phyloP scores from a whole-genome alignment of 306 rosid species.

The Purshia tridentata region DNA sequence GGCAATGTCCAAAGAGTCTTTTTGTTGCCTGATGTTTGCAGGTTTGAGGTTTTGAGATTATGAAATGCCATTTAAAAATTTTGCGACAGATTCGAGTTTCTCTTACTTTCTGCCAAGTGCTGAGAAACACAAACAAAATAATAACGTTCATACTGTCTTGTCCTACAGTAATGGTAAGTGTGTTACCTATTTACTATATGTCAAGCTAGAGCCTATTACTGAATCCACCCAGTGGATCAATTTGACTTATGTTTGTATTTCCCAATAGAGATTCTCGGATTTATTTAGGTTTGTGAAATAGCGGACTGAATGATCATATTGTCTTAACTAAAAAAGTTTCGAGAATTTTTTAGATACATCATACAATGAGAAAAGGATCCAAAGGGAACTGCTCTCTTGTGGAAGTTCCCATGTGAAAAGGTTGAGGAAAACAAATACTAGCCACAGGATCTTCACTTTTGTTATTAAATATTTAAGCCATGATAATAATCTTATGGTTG shows the following conservation, averaged over 20 bases:
- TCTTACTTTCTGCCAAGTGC: not conserved
- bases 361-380: too few relatives aligned
- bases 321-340: too few relatives aligned
- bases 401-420: too few relatives aligned
- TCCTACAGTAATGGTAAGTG: not conserved
- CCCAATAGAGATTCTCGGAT: not conserved
- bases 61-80: not conserved
- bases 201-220: not conserved
- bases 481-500: too few relatives aligned
- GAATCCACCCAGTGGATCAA: not conserved
- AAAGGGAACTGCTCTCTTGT: too few relatives aligned
- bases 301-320: not conserved
- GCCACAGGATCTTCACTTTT: too few relatives aligned
- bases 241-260: not conserved
- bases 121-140: not conserved
- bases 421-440: too few relatives aligned
- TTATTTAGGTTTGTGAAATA: not conserved
- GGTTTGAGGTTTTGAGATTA: slow-evolving; percentile 1
- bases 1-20: not conserved
- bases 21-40: not conserved
- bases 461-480: too few relatives aligned
- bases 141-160: not conserved
- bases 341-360: too few relatives aligned
- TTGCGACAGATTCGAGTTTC: not conserved
- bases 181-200: not conserved